A percentile compares a stretch with the other conserved stretches of the same genome.
These are phyloP conservation scores for Neopestalotiopsis rosae DNA, from an alignment of 2,329 filamentous ascomycete species.

Conservation along the genomic window DNA sequence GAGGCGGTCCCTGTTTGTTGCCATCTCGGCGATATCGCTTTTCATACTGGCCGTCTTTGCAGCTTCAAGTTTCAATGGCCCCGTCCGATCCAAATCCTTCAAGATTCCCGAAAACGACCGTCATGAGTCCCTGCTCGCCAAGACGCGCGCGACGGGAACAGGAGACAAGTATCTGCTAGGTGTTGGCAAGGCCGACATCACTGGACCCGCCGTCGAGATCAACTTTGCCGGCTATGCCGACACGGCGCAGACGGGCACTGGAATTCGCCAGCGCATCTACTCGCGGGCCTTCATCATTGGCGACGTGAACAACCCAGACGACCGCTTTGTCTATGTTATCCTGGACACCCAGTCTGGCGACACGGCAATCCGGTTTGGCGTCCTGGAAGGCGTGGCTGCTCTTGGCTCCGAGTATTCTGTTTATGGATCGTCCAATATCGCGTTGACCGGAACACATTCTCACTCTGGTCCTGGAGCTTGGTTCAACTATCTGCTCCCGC, in stretches of 20 bases:
- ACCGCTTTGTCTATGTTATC: slow-evolving; percentile 84
- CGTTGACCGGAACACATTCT: slow-evolving; percentile 90
- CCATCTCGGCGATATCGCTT: slow-evolving; percentile 38
- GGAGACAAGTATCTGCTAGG: slow-evolving; percentile 55
- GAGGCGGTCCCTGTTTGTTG: slow-evolving; percentile 30
- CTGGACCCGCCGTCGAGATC: slow-evolving; percentile 82
- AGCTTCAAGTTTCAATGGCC: slow-evolving; percentile 25
- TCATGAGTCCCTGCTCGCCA: slow-evolving; percentile 21
- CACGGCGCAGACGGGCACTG: slow-evolving; percentile 77
- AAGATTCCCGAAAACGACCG: slow-evolving; percentile 25
- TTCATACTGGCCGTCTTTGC: slow-evolving; percentile 40
- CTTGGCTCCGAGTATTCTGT: slow-evolving; percentile 75
- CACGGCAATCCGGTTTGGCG: slow-evolving; percentile 83
- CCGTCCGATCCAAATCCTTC: slow-evolving; percentile 22
- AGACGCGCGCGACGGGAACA: slow-evolving; percentile 28
- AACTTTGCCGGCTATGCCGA: slow-evolving; percentile 91
- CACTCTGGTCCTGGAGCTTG: slow-evolving; percentile 90
- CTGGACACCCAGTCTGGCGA: slow-evolving; percentile 88
- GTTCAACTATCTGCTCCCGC: slow-evolving; percentile 90
- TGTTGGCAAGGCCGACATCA: slow-evolving; percentile 60
- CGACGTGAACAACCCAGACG: slow-evolving; percentile 64
- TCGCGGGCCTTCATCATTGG: slow-evolving; percentile 88
- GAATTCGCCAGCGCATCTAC: slow-evolving; percentile 83
- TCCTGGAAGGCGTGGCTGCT: slow-evolving; percentile 71
- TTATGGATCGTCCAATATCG: slow-evolving; percentile 80